Evolutionary conservation across 768 basidiomycete species (phyloP).

Genomic region (Amanita rimosa): DNA sequence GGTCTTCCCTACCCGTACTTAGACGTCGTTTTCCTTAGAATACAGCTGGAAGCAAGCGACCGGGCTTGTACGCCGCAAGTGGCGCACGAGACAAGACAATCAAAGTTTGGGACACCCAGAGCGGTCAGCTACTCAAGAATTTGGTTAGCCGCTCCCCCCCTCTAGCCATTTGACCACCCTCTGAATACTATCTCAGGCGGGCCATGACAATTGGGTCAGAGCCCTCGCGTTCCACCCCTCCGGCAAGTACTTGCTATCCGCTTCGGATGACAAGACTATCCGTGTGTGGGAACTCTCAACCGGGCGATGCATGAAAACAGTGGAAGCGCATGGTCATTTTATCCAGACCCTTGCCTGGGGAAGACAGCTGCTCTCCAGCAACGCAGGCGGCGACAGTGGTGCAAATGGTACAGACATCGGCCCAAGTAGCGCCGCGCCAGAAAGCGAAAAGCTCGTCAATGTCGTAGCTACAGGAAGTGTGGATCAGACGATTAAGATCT

Average conservation of each 20-base stretch:
- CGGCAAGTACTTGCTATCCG: conserved; percentile 84
- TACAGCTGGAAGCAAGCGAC: conserved; percentile 38
- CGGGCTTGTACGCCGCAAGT: conserved; percentile 58
- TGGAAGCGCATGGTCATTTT: conserved; percentile 83
- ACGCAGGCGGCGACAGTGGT: conserved; percentile 20
- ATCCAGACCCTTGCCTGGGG: conserved; percentile 80
- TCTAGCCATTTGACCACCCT: conserved; percentile 1
- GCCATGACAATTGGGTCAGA: conserved; percentile 88
- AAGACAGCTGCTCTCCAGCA: conserved; percentile 34
- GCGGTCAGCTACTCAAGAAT: conserved; percentile 71
- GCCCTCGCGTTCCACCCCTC: conserved; percentile 83
- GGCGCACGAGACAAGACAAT: conserved; percentile 89
- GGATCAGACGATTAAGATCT: conserved; percentile 57
- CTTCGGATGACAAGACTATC: conserved; percentile 86
- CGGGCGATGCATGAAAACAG: conserved; percentile 76
- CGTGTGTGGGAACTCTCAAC: conserved; percentile 84
- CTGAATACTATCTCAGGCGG: conserved; percentile 29
- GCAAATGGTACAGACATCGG: conserved; percentile 18
- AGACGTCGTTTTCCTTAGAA: conserved; percentile 21
- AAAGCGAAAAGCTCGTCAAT: conserved; percentile 51
- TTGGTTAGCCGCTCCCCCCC: conserved; percentile 44
- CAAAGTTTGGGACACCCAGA: conserved; percentile 81
- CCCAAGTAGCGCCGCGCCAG: conserved; percentile 18
- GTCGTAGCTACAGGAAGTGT: conserved; percentile 61
- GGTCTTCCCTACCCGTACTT: conserved; percentile 6